Evolutionary conservation across 371 early-diverging fungal species (phyloP).

Genomic region (Encephalitozoon intestinalis): DNA sequence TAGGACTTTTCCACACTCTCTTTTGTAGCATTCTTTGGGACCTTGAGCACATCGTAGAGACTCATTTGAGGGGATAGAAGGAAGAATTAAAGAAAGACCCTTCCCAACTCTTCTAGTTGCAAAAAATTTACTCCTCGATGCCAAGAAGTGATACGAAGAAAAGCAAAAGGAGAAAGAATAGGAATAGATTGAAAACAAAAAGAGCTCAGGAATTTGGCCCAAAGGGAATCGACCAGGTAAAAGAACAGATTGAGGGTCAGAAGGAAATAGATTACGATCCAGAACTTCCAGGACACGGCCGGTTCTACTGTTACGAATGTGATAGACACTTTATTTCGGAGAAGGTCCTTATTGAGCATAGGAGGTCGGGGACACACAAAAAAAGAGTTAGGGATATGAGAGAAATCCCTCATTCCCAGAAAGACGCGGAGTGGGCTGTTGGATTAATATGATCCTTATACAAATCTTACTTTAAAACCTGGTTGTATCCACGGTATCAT

Average conservation of each 20-base stretch:
- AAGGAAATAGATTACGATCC: not conserved
- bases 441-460: conserved; percentile 2
- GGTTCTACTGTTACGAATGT: conserved; percentile 39
- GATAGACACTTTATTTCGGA: conserved; percentile 37
- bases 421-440: conserved; percentile 23
- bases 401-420: conserved; percentile 6
- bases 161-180: not conserved
- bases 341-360: conserved; percentile 10
- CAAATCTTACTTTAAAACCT: not conserved
- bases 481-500: not conserved
- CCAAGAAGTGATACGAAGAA: not conserved
- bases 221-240: not conserved
- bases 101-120: not conserved
- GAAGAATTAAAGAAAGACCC: not conserved
- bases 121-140: not conserved
- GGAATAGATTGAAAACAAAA: not conserved
- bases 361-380: conserved; percentile 20
- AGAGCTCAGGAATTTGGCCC: not conserved
- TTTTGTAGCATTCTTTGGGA: conserved; percentile 13
- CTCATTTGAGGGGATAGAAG: conserved; percentile 8
- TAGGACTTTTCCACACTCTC: conserved; percentile 36
- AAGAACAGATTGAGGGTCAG: not conserved
- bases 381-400: conserved; percentile 17
- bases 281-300: conserved; percentile 14
- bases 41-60: conserved; percentile 36